Percentiles rank a stretch among this genome's conserved stretches.
phyloP scores from a whole-genome alignment of 2,329 filamentous ascomycete species.

The Neofusicoccum ribis region DNA sequence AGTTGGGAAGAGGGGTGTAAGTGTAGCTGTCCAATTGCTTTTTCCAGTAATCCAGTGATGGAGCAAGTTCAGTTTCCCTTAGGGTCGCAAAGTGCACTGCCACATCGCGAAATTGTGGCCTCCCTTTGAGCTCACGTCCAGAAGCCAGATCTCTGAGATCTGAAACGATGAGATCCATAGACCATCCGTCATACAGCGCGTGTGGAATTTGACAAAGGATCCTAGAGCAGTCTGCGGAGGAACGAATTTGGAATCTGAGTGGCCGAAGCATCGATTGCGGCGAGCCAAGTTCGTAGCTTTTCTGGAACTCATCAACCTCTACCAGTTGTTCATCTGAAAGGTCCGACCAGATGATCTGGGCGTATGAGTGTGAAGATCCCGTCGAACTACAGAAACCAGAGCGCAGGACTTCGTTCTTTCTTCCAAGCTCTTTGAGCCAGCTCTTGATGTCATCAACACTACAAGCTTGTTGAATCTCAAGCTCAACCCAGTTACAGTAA shows the following conservation, averaged over 20 bases:
- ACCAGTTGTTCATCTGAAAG: slow-evolving; percentile 50
- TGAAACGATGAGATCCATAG: slow-evolving; percentile 69
- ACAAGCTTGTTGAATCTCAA: slow-evolving; percentile 47
- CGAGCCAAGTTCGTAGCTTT: slow-evolving; percentile 39
- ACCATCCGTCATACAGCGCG: slow-evolving; percentile 92
- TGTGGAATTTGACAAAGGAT: slow-evolving; percentile 68
- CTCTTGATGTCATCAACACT: slow-evolving; percentile 42
- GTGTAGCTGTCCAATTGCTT: slow-evolving; percentile 61
- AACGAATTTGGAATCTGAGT: slow-evolving; percentile 59
- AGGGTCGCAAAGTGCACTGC: slow-evolving; percentile 49
- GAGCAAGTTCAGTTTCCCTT: slow-evolving; percentile 34
- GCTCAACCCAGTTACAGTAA: slow-evolving; percentile 77
- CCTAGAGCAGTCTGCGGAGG: slow-evolving; percentile 21
- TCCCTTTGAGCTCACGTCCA: slow-evolving; percentile 29
- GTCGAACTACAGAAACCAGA: slow-evolving; percentile 66
- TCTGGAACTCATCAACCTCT: slow-evolving; percentile 41
- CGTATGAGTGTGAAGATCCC: slow-evolving; percentile 49
- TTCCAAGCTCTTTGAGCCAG: slow-evolving; percentile 27
- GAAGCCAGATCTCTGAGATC: slow-evolving; percentile 62
- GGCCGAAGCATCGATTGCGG: slow-evolving; percentile 56
- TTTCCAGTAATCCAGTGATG: slow-evolving; percentile 67
- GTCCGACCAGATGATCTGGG: slow-evolving; percentile 64
- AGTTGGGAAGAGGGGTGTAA: slow-evolving; percentile 59
- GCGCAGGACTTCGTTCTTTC: slow-evolving; percentile 66
- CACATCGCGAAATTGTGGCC: slow-evolving; percentile 65